These are phyloP conservation scores for Babesia ovata DNA, from an alignment of 169 alveolate genomes.

Conservation along the genomic window DNA sequence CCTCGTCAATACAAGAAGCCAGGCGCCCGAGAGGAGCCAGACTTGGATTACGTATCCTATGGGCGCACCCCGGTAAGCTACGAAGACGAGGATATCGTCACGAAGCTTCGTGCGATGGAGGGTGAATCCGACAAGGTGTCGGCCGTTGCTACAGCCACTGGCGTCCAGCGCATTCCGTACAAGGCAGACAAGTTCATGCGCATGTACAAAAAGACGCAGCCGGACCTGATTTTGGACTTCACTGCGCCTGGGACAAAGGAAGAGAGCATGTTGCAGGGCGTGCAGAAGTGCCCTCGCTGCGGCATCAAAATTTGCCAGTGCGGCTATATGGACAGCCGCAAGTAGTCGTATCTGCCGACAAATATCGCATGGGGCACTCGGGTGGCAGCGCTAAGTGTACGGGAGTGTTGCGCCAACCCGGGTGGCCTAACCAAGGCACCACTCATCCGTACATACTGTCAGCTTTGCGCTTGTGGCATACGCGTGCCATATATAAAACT, in stretches of 20 bases:
- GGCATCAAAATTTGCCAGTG: constrained; percentile 70
- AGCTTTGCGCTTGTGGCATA: no score
- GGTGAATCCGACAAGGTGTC: constrained; percentile 18
- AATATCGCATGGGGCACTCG: no score
- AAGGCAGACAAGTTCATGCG: constrained; percentile 67
- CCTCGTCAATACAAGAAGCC: constrained; percentile 34
- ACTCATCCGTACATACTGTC: no score
- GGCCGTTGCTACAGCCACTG: constrained; percentile 30
- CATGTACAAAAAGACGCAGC: constrained; percentile 66
- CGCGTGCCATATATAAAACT: no score
- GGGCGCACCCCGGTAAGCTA: constrained; percentile 50
- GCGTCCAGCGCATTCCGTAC: constrained; percentile 51
- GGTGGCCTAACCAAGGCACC: no score
- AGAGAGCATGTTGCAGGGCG: constrained; percentile 63
- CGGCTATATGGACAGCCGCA: constrained; percentile 60
- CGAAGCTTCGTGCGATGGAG: constrained; percentile 55
- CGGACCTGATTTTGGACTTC: constrained; percentile 59
- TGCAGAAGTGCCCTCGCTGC: constrained; percentile 63
- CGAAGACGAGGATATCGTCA: constrained; percentile 68
- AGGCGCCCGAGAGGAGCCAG: constrained; percentile 50
- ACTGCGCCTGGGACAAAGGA: constrained; percentile 46
- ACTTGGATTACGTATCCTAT: constrained; percentile 28
- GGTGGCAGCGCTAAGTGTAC: no score
- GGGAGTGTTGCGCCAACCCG: no score
- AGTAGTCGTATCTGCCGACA: neutral